Evolutionary conservation across 768 basidiomycete genomes (phyloP), one percentile per base, ranked within the genome.

Genomic region (Termitomyces sp.): DNA sequence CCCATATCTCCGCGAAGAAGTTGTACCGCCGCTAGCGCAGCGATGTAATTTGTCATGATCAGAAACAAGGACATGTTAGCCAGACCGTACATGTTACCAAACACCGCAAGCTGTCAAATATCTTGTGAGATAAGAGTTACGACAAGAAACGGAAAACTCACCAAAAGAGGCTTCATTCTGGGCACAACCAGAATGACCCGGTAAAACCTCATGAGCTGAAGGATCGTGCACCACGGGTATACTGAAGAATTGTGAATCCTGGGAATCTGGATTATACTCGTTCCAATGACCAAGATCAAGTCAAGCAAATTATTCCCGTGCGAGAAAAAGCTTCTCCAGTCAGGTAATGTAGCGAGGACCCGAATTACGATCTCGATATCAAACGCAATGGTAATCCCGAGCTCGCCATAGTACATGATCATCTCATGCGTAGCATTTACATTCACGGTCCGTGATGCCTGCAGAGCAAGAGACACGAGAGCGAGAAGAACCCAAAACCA

Each of bases 21-120:
- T 69, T 98, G 94, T 1, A 91, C 81, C 3, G 85, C 85, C 47
- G 95, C 80, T 27, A 98, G 78, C 0, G 95, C 91, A 4, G 87
- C 88, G 48, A 98, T 78, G 67, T 88, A 88, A 70, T 93, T 96
- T 75, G 95, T 84, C 57, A 96, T 72, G 61, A 98, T 72, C 22
- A 98, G 80, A 76, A 98, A 98, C 34, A 95, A 70, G 7, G 89
- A 81, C 93, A 97, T 95, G 78, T 98, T 98, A 31, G 80, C 77
- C 20, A 98, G 78, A 72, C 93, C 95, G 59, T 88, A 88, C 79
- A 97, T 85, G 68, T 94, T 95, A 11, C 95, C 94, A 65, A 96
- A 94, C 1, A 97, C 90, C 1, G 89, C 87, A 18, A 91, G 77
- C 94, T 95, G 62, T 0, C 13, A 54, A 15, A 15, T 30, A 45